Base-by-base conservation (phyloP, 208 protist genomes). In the Leishmania braziliensis region DNA sequence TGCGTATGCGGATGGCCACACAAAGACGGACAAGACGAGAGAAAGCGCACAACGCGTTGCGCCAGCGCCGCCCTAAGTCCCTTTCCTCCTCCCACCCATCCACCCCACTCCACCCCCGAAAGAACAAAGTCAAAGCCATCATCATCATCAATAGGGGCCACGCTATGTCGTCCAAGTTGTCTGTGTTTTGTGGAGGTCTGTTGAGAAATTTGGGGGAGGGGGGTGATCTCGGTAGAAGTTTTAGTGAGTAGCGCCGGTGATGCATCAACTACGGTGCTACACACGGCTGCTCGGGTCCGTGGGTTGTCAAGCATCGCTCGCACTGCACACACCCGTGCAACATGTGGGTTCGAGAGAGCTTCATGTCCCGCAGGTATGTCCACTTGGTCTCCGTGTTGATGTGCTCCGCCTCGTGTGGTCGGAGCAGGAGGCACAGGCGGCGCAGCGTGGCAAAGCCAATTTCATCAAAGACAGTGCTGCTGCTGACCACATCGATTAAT, bases 381-480 rank as follows among this genome's bases (percentile, higher is more conserved):
- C 91, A 92, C 43, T 89, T 88, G 43, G 91, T 95, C 60, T 94
- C 91, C 2, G 81, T 85, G 58, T 89, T 72, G 68, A 95, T 92
- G 82, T 95, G 86, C n/a, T 77, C 75, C 0, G 26, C 12, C 72
- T 94, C 81, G 58, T 86, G 48, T 6, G 91, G 91, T 18, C 91
- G 89, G 46, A 96, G 71, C 0, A 88, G 79, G 50, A 79, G 66
- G 78, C 91, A 95, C 56, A 97, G 83, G 12, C 84, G 84, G 6
- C 83, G 69, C 36, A 96, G 83, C 23, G 84, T 81, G 46, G 87
- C 71, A 70, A 95, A 97, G 0, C 89, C 92, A 36, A 97, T 77
- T 72, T 95, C 93, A 75, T 97, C 95, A 46, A 76, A 92, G 60
- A 90, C 88, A 23, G 91, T 96, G 53, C 87, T 94, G 62, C 43